Conservation (phyloP, 2,329 filamentous ascomycete species). For the Colletotrichum godetiae region DNA sequence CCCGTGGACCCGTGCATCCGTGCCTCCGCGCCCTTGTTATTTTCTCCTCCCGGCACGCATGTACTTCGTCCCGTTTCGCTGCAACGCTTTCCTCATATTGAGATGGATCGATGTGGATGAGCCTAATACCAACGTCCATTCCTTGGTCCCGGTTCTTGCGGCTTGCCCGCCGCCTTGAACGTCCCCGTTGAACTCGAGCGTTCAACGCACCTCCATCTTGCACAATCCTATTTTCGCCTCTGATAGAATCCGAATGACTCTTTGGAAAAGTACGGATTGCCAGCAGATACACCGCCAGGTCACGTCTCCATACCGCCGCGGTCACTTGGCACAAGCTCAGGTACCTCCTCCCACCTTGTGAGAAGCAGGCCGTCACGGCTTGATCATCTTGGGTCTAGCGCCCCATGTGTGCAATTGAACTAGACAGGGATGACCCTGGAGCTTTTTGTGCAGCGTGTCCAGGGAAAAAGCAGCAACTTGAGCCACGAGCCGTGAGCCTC, state of each 20-base stretch:
- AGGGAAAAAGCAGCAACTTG: constrained; percentile 36
- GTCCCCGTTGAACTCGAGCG: not conserved
- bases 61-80: constrained; percentile 27
- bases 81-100: constrained; percentile 16
- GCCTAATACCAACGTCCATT: constrained; percentile 23
- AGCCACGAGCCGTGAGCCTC: not conserved
- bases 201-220: not conserved
- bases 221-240: not conserved
- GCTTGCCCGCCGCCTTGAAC: not conserved
- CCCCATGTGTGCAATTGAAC: constrained; percentile 37
- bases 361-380: constrained; percentile 27
- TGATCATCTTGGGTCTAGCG: constrained; percentile 23
- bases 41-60: not conserved
- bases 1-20: constrained; percentile 21
- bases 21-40: constrained; percentile 18
- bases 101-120: constrained; percentile 25
- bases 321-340: constrained; percentile 30
- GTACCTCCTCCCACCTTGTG: constrained; percentile 25
- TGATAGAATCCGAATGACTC: not conserved
- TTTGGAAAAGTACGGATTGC: not conserved
- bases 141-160: not conserved
- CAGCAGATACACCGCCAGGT: constrained; percentile 26
- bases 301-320: constrained; percentile 6
- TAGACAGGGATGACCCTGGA: constrained; percentile 42
- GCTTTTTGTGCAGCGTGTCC: constrained; percentile 25